Evolutionary conservation across 169 alveolate genomes (phyloP).

Genomic region (Plasmodium malariae): DNA sequence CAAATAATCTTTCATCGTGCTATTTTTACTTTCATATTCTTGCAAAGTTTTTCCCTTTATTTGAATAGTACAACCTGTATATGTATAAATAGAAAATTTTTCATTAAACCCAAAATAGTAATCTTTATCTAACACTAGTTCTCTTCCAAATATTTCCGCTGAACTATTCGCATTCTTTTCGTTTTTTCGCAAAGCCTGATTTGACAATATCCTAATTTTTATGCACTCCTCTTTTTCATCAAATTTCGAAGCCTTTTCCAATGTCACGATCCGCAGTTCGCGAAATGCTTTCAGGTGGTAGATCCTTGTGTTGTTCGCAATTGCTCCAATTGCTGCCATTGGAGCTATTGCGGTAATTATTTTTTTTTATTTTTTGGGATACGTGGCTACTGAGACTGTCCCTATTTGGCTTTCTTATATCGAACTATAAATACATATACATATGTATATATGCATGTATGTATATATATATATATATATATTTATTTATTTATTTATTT

Average conservation of each 20-base stretch:
- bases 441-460: too few relatives aligned
- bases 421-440: too few relatives aligned
- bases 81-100: constrained; percentile 89
- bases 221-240: constrained; percentile 70
- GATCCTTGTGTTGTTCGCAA: constrained; percentile 25
- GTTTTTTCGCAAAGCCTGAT: constrained; percentile 1
- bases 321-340: constrained; percentile 16
- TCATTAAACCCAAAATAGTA: constrained; percentile 84
- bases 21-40: constrained; percentile 91
- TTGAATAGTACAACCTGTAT: constrained; percentile 91
- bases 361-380: constrained; percentile 9
- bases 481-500: too few relatives aligned
- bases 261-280: constrained; percentile 63
- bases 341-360: neutral
- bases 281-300: constrained; percentile 33
- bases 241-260: constrained; percentile 39
- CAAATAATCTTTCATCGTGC: constrained; percentile 88
- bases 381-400: too few relatives aligned
- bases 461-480: too few relatives aligned
- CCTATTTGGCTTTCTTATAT: too few relatives aligned
- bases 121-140: constrained; percentile 89
- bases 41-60: constrained; percentile 89
- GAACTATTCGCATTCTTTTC: constrained; percentile 63
- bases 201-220: constrained; percentile 25
- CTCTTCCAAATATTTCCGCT: constrained; percentile 91